Base-by-base conservation (phyloP, 352 stramenopile genomes). In the Bremia lactucae region DNA sequence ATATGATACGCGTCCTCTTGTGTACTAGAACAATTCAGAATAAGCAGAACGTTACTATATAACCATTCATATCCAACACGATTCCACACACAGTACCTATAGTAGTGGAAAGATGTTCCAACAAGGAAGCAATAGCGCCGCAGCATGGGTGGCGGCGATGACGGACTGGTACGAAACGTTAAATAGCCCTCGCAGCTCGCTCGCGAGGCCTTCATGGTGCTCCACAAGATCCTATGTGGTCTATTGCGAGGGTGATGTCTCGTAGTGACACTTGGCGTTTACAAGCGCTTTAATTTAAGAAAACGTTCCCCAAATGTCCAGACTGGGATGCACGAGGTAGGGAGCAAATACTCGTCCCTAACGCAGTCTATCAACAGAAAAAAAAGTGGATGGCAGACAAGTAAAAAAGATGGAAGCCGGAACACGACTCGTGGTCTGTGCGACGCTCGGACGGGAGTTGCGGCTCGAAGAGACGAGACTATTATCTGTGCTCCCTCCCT, bases 1-100 rank as follows among this genome's bases (percentile, higher is more conserved):
- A 91, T 87, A 46, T 88, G 76, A 51, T 91, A 89, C 52, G 84
- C 84, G 48, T 95, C 83, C 39, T 95, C 83, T 47, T 94, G 78
- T n/a, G 78, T 92, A 40, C 80, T 85, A 36, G 8, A 42, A 15
- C 26, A 8, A 43, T 22, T 31, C 31, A n/a, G 28, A 26, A 52
- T 23, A 21, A 15, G n/a, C 18, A 9, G 28, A 13, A 40, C 3
- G 2, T 26, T 19, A 36, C 9, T 6, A 14, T 14, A 26, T 26
- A 19, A 29, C 15, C 20, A 6, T n/a, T 20, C n/a, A 36, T 40
- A 15, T 3, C 2, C 0, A 34, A 62, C 52, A 25, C 37, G 19
- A 36, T 2, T 31, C 9, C 42, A 43, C 11, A 48, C 2, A 21
- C 5, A 3, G 16, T 51, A 67, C 58, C 58, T 90, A 55, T 89